Evolutionary conservation across 768 basidiomycete species (phyloP), one percentile per base, ranked within the genome.

Genomic region (Rhizopogon sp.): DNA sequence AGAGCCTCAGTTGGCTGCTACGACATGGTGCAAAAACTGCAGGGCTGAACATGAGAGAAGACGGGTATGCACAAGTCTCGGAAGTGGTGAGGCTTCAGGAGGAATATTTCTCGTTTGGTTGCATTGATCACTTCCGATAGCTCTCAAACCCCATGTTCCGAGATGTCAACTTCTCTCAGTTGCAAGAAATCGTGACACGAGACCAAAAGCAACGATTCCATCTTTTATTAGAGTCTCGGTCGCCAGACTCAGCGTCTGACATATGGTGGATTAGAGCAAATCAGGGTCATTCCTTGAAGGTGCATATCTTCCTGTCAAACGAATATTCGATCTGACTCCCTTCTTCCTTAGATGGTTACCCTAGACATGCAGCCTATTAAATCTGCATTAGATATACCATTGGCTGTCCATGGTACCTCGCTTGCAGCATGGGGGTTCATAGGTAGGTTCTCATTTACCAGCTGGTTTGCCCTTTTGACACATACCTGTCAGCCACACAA

Each of bases 241-340:
- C 59, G 17, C 47, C 63, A n/a, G 67, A 59, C 53, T 62, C 68
- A 33, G 49, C 65, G 25, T 33, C 62, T 4, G 72, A 77, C 8
- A 66, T 76, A n/a, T 90, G 90, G 89, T 90, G 87, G 86, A 92
- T 95, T 60, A 79, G 87, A 37, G 93, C 93, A 7, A 93, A 90
- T 61, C 93, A 95, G 69, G 93, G 93, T 0, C 93, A 95, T 71
- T 88, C 91, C 0, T 74, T 96, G 44, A 80, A 85, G 77, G 93
- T 86, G 56, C 25, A 75, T 58, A 53, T 22, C 47, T 29, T 50
- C 39, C 5, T 40, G 8, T 16, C 37, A 37, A 25, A 49, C 47
- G 9, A 49, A 25, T 25, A 14, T 25, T 14, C 10, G 22, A 16
- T 11, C 14, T 11, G 11, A 33, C 13, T 20, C 25, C 5, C 25